Evolutionary conservation across 2,329 filamentous ascomycete species (phyloP).

Genomic region (Aspergillus fumigatus): DNA sequence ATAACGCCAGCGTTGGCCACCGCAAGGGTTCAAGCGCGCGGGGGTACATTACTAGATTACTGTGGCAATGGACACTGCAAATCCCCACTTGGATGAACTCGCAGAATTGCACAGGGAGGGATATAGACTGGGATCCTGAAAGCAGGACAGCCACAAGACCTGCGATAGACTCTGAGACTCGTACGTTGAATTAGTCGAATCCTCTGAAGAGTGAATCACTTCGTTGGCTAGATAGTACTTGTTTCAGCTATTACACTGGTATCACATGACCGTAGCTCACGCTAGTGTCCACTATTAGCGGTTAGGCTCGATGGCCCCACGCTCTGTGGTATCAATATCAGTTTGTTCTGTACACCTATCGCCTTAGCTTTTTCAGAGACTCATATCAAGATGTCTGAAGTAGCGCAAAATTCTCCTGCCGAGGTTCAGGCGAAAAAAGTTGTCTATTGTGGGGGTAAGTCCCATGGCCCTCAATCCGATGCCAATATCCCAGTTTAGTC

Average conservation of each 20-base stretch:
- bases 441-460: constrained; percentile 59
- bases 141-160: neutral
- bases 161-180: neutral
- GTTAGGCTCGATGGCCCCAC: neutral
- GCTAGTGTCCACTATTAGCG: neutral
- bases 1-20: neutral
- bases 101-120: neutral
- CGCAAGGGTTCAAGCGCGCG: neutral
- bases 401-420: constrained; percentile 27
- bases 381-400: constrained; percentile 28
- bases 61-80: neutral
- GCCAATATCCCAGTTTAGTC: neutral
- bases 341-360: neutral
- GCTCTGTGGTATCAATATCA: neutral
- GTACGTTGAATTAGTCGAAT: neutral
- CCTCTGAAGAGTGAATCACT: neutral
- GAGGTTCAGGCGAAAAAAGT: constrained; percentile 52
- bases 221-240: neutral
- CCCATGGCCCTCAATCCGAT: neutral
- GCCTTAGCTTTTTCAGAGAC: neutral
- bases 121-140: neutral
- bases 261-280: neutral
- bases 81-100: neutral
- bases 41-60: neutral
- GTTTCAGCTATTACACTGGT: neutral